Evolutionary conservation across 169 alveolate genomes (phyloP).

Genomic region (Cryptosporidium sp.): DNA sequence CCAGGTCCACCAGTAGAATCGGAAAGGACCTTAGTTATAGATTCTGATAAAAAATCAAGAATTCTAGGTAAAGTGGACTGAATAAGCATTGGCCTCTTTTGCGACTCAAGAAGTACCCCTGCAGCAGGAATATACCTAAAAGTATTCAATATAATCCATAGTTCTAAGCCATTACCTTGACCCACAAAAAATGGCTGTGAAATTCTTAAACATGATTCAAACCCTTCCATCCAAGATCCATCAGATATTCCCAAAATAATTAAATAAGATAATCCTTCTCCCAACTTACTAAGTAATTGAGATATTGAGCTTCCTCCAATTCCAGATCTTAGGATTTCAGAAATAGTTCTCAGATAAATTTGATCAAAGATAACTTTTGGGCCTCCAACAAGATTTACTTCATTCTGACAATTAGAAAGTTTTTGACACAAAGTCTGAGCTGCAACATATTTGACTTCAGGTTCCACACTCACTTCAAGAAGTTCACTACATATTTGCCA

Average conservation of each 20-base stretch:
- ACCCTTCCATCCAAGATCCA: conserved; percentile 61
- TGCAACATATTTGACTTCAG: conserved; percentile 66
- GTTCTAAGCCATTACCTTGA: conserved; percentile 25
- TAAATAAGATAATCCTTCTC: conserved; percentile 62
- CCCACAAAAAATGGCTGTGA: conserved; percentile 39
- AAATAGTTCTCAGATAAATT: conserved; percentile 16
- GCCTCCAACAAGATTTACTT: conserved; percentile 37
- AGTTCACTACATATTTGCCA: conserved; percentile 66
- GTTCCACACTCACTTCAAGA: conserved; percentile 29
- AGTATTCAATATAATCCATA: conserved; percentile 44
- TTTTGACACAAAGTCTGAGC: conserved; percentile 74
- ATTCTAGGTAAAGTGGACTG: conserved; percentile 35
- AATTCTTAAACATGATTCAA: conserved; percentile 52
- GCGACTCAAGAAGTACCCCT: conserved; percentile 1
- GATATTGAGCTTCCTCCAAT: neutral
- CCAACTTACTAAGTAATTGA: conserved; percentile 45
- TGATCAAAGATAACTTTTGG: conserved; percentile 32
- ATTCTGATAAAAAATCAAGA: conserved; percentile 52
- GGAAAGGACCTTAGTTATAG: neutral
- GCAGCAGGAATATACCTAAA: conserved; percentile 70
- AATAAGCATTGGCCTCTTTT: conserved; percentile 33
- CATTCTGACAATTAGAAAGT: conserved; percentile 15
- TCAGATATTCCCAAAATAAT: conserved; percentile 25
- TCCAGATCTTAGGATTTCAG: neutral
- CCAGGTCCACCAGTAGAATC: neutral